Base-by-base conservation (phyloP, 768 basidiomycete genomes). In the Daedaleopsis nitida region DNA sequence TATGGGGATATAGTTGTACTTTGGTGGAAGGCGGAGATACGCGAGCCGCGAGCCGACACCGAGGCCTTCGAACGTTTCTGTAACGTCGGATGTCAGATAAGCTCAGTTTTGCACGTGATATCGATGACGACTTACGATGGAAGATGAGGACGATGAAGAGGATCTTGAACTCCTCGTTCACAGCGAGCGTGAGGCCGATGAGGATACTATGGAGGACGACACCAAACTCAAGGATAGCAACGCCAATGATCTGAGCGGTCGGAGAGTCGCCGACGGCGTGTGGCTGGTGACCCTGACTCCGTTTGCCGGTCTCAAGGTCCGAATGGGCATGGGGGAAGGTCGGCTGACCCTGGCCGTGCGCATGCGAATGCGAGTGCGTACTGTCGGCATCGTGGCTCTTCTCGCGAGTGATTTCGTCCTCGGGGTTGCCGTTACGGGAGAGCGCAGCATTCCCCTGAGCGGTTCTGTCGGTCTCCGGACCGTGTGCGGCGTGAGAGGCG, bases 191-290 rank as follows among this genome's bases (percentile, higher is more conserved):
- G 35, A 98, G 77, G 0, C 96, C 96, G 62, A 97, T 91, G 52
- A 96, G 80, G 8, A 94, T 69, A 73, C 92, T 94, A 70, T 96
- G 95, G 35, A 98, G 74, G 6, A 94, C 73, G 34, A 98, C 93
- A 67, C 96, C 96, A 68, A 97, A 96, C 71, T 99, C 96, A 50
- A 99, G 79, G 59, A 98, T 95, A 37, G 84, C 92, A 50, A 99
- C 82, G 14, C 94, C 95, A 50, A 97, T 80, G 39, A 95, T 74
- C 72, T 96, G 94, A 2, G 92, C 87, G 10, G 77, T 58, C 3
- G 83, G 75, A 19, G 77, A 76, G 42, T 86, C 81, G 35, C 45
- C 70, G 63, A 38, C 62, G 24, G 54, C 59, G 16, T 62, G 54
- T 34, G 50, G 47, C 21, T 55, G 56, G 32, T 58, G 43, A 17